Evolutionary conservation across 2,329 filamentous ascomycete species (phyloP).

Genomic region (Diplodia scrobiculata): DNA sequence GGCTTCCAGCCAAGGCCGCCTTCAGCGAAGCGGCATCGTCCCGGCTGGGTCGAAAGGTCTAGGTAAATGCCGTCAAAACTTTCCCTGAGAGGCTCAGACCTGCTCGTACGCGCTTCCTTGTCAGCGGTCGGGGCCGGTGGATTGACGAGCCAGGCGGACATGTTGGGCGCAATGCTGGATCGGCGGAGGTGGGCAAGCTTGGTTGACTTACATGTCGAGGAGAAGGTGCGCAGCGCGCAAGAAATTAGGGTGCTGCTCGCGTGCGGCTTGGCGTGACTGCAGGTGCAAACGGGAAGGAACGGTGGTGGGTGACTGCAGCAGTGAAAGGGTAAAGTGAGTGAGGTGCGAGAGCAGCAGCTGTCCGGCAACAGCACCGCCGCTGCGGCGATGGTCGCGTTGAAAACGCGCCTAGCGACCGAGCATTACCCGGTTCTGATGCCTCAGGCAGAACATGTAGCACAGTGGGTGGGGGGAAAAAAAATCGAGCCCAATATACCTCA

Average conservation of each 20-base stretch:
- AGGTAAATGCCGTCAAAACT: conserved; percentile 97
- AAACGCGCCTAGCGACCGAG: conserved; percentile 17
- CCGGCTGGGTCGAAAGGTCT: conserved; percentile 87
- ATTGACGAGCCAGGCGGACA: conserved; percentile 9
- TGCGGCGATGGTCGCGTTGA: conserved; percentile 24
- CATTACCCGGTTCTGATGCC: background rate
- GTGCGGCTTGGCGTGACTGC: conserved; percentile 11
- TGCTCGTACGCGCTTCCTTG: background rate
- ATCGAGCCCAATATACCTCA: no score
- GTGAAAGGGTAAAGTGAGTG: background rate
- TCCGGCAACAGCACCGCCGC: conserved; percentile 3
- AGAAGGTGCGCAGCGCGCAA: background rate
- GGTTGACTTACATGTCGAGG: conserved; percentile 9
- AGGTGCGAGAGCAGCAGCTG: conserved; percentile 6
- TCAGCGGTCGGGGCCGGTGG: background rate
- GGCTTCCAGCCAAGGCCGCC: conserved; percentile 96
- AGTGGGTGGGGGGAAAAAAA: no score
- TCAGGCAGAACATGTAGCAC: background rate
- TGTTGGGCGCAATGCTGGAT: conserved; percentile 4
- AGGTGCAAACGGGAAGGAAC: conserved; percentile 18
- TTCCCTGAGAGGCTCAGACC: conserved; percentile 59
- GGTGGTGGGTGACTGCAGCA: conserved; percentile 11
- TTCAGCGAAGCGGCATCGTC: conserved; percentile 93
- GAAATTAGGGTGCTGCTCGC: background rate
- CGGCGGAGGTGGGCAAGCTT: conserved; percentile 3